Evolutionary conservation across 306 rosid species (phyloP).

Genomic region (Lathyrus sativus): DNA sequence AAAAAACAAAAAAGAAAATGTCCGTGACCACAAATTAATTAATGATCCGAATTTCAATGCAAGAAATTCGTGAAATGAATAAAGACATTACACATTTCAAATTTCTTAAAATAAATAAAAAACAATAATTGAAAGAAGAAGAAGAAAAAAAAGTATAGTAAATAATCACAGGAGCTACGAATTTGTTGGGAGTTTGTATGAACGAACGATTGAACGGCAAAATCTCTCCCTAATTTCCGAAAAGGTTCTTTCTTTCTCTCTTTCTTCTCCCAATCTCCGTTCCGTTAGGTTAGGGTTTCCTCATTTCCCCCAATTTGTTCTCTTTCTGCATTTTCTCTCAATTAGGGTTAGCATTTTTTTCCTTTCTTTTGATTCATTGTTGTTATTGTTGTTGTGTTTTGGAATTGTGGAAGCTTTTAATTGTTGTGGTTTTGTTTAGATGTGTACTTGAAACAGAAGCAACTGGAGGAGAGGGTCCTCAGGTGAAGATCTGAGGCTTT

Average conservation of each 20-base stretch:
- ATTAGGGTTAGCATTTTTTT: slow-evolving; percentile 52
- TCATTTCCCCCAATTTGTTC: slow-evolving; percentile 14
- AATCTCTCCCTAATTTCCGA: slow-evolving; percentile 66
- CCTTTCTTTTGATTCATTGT: neutral
- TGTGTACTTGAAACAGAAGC: slow-evolving; percentile 57
- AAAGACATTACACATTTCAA: neutral
- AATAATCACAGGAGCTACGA: neutral
- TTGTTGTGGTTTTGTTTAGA: slow-evolving; percentile 40
- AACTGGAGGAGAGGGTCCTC: slow-evolving; percentile 60
- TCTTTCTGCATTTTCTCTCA: slow-evolving; percentile 39
- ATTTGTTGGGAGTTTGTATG: slow-evolving; percentile 35
- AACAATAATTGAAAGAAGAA: too few species aligned
- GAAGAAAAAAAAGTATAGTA: too few species aligned
- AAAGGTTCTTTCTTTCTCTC: slow-evolving; percentile 38
- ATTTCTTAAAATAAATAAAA: neutral
- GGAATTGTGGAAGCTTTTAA: slow-evolving; percentile 28
- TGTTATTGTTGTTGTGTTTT: neutral
- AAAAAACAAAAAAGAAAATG: neutral
- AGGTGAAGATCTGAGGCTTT: slow-evolving; percentile 98
- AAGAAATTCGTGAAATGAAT: slow-evolving; percentile 35
- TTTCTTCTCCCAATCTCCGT: slow-evolving; percentile 36
- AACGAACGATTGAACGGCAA: slow-evolving; percentile 88
- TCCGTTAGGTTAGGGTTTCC: slow-evolving; percentile 42
- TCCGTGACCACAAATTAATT: slow-evolving; percentile 27
- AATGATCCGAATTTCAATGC: slow-evolving; percentile 39